Evolutionary conservation across 2,329 filamentous ascomycete genomes (phyloP).

Genomic region (Curvularia sp.): DNA sequence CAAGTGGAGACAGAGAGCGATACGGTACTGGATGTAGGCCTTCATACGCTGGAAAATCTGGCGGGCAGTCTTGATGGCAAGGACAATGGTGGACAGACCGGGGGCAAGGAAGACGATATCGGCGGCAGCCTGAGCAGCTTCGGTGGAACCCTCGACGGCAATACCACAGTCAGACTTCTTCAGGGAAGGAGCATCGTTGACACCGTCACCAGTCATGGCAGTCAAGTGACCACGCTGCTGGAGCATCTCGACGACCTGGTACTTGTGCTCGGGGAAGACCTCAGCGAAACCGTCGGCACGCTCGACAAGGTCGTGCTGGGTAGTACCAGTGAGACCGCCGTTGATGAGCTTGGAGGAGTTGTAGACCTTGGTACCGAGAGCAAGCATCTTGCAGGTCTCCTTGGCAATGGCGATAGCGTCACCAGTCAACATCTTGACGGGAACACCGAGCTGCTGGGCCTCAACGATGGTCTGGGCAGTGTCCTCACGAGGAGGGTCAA

Average conservation of each 20-base stretch:
- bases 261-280: constrained; percentile 79
- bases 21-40: constrained; percentile 79
- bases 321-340: constrained; percentile 75
- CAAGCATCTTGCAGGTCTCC: constrained; percentile 83
- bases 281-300: constrained; percentile 76
- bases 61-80: constrained; percentile 75
- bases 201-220: constrained; percentile 78
- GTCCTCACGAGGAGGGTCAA: constrained; percentile 79
- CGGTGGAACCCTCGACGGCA: constrained; percentile 74
- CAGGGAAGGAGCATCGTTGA: constrained; percentile 75
- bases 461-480: constrained; percentile 80
- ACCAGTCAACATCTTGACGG: constrained; percentile 83
- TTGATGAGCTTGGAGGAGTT: constrained; percentile 80
- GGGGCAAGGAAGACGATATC: constrained; percentile 79
- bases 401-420: constrained; percentile 81
- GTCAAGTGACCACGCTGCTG: constrained; percentile 76
- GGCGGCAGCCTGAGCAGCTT: constrained; percentile 74
- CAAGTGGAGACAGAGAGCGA: constrained; percentile 75
- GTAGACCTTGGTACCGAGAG: constrained; percentile 80
- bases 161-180: constrained; percentile 80
- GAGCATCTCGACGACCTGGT: constrained; percentile 77
- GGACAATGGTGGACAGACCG: constrained; percentile 73
- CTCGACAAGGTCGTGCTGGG: constrained; percentile 78
- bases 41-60: constrained; percentile 83
- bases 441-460: constrained; percentile 76